Percentiles rank a stretch among this genome's conserved stretches.
These are phyloP conservation scores for Cercospora canescens DNA, from an alignment of 2,329 filamentous ascomycete species.

Conservation along the genomic window DNA sequence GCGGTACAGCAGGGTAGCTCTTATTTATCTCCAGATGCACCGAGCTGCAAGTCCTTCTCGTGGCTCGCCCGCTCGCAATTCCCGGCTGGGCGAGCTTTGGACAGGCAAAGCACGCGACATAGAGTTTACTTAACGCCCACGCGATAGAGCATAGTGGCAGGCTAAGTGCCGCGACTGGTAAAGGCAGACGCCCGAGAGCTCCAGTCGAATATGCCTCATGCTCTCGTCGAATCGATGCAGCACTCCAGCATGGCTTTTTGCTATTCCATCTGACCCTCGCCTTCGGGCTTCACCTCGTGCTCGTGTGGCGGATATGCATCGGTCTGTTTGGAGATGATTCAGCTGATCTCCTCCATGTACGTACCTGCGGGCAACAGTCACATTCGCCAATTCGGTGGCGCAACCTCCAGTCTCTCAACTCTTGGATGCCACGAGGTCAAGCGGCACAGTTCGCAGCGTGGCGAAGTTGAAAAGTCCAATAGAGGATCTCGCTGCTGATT, in stretches of 20 bases:
- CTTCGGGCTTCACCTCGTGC: not conserved
- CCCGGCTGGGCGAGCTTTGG: conserved; percentile 9
- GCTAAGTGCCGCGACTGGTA: not conserved
- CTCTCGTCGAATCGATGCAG: not conserved
- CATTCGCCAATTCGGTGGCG: not conserved
- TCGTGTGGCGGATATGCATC: not conserved
- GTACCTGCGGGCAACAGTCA: not conserved
- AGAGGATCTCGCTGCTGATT: conserved; percentile 9
- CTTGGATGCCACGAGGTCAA: not conserved
- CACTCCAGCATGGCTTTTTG: not conserved
- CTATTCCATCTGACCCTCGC: not conserved
- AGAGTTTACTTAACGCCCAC: conserved; percentile 2
- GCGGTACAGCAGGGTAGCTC: not conserved
- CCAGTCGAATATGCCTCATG: not conserved
- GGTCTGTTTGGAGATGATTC: not conserved
- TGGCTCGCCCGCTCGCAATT: conserved; percentile 3
- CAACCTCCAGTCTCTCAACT: not conserved
- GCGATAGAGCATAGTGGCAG: conserved; percentile 5
- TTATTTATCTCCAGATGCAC: conserved; percentile 2
- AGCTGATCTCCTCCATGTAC: not conserved
- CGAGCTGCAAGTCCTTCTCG: not conserved
- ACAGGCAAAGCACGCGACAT: conserved; percentile 1
- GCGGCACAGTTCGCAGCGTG: not conserved
- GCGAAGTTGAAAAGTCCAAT: not conserved
- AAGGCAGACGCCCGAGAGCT: not conserved